phyloP scores from a whole-genome alignment of 2,329 filamentous ascomycete genomes.

The Leptosphaerulina australis region DNA sequence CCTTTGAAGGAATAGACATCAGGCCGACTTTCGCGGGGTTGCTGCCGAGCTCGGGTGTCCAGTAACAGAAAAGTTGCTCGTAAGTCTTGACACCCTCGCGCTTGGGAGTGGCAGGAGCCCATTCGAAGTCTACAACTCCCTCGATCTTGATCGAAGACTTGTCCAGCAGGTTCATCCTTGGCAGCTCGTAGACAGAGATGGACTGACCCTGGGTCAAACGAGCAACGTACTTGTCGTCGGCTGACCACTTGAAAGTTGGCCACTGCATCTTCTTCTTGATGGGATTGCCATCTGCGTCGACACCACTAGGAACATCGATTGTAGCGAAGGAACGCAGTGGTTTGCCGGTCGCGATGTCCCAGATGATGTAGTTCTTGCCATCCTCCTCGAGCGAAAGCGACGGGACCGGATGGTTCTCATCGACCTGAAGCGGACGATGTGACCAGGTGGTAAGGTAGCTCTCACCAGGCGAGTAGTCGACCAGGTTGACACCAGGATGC shows the following conservation, averaged over 20 bases:
- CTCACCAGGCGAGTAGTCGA: slow-evolving; percentile 93
- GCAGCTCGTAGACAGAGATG: slow-evolving; percentile 89
- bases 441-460: slow-evolving; percentile 98
- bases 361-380: slow-evolving; percentile 99
- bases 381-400: slow-evolving; percentile 81
- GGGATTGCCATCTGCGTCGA: slow-evolving; percentile 66
- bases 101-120: slow-evolving; percentile 82
- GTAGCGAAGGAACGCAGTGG: slow-evolving; percentile 93
- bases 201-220: slow-evolving; percentile 85
- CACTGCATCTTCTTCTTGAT: slow-evolving; percentile 93
- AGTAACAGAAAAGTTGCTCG: slow-evolving; percentile 97
- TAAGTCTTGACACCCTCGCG: slow-evolving; percentile 88
- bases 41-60: slow-evolving; percentile 97
- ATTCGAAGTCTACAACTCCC: slow-evolving; percentile 96
- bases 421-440: slow-evolving; percentile 87
- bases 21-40: slow-evolving; percentile 96
- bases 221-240: slow-evolving; percentile 96
- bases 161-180: slow-evolving; percentile 86
- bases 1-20: slow-evolving; percentile 95
- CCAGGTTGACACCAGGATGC: slow-evolving; percentile 92
- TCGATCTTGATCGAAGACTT: slow-evolving; percentile 96
- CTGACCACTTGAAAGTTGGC: slow-evolving; percentile 99
- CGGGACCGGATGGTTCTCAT: slow-evolving; percentile 84
- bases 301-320: slow-evolving; percentile 73
- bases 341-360: slow-evolving; percentile 90